phyloP scores from a whole-genome alignment of 352 stramenopile genomes.

The Plasmopara viticola region DNA sequence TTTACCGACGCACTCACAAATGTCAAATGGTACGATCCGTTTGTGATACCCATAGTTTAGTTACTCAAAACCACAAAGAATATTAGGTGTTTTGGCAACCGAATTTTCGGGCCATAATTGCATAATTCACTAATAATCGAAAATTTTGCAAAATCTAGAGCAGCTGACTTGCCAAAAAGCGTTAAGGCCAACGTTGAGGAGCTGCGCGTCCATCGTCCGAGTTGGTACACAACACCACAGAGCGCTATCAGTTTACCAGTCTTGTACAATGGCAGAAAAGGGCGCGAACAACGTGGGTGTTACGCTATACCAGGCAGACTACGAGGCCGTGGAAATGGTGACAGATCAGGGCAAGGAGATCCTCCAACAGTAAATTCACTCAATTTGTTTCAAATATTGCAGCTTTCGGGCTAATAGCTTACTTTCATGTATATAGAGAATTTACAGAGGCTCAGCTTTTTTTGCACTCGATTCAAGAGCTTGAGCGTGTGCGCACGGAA shows the following conservation, averaged over 20 bases:
- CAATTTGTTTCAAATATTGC: neutral
- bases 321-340: slow-evolving; percentile 72
- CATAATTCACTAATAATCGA: too few relatives aligned
- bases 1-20: too few relatives aligned
- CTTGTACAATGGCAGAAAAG: slow-evolving; percentile 35
- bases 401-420: neutral
- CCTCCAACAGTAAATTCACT: slow-evolving; percentile 47
- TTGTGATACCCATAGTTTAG: too few relatives aligned
- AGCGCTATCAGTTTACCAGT: neutral
- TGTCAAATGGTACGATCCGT: too few relatives aligned
- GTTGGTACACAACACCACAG: too few relatives aligned
- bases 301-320: slow-evolving; percentile 76
- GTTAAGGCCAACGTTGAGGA: too few relatives aligned
- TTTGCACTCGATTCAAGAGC: slow-evolving; percentile 75
- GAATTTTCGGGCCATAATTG: too few relatives aligned
- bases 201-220: too few relatives aligned
- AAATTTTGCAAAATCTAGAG: too few relatives aligned
- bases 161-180: too few relatives aligned
- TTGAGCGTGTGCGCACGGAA: slow-evolving; percentile 55
- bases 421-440: slow-evolving; percentile 35
- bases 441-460: slow-evolving; percentile 81
- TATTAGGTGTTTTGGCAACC: too few relatives aligned
- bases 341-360: slow-evolving; percentile 77
- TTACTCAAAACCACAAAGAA: too few relatives aligned
- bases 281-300: slow-evolving; percentile 46